Evolutionary conservation across 371 early-diverging fungal species (phyloP).

Genomic region (Polyrhizophydium stewartii): DNA sequence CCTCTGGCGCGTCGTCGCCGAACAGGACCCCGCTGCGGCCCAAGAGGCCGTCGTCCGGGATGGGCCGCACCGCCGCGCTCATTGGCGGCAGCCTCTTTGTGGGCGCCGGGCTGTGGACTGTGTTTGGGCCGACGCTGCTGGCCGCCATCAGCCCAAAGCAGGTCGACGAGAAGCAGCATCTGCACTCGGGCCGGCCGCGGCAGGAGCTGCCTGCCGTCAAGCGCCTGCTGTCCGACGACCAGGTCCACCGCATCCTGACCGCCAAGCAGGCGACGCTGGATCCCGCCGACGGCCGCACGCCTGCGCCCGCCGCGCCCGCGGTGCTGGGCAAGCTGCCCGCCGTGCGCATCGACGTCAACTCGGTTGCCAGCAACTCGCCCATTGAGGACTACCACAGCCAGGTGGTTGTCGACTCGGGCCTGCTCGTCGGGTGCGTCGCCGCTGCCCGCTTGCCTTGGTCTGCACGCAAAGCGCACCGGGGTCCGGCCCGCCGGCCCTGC

Average conservation of each 20-base stretch:
- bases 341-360: slow-evolving; percentile 23
- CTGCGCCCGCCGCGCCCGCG: no score
- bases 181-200: no score
- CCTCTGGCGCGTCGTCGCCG: no score
- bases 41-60: no score
- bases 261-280: background rate
- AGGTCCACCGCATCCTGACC: background rate
- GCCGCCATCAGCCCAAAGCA: no score
- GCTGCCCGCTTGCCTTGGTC: background rate
- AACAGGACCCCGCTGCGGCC: no score
- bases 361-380: slow-evolving; percentile 34
- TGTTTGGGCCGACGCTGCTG: no score
- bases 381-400: slow-evolving; percentile 32
- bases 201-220: background rate
- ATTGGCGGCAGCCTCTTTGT: no score
- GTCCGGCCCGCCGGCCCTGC: background rate
- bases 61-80: no score
- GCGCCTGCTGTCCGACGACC: background rate
- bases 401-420: slow-evolving; percentile 9
- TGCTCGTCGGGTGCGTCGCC: slow-evolving; percentile 26
- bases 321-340: slow-evolving; percentile 4
- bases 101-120: no score
- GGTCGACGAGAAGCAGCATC: no score
- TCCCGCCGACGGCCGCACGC: no score
- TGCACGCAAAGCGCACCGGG: background rate